Base-by-base conservation (phyloP, 2,329 filamentous ascomycete genomes). In the Colletotrichum sp. region DNA sequence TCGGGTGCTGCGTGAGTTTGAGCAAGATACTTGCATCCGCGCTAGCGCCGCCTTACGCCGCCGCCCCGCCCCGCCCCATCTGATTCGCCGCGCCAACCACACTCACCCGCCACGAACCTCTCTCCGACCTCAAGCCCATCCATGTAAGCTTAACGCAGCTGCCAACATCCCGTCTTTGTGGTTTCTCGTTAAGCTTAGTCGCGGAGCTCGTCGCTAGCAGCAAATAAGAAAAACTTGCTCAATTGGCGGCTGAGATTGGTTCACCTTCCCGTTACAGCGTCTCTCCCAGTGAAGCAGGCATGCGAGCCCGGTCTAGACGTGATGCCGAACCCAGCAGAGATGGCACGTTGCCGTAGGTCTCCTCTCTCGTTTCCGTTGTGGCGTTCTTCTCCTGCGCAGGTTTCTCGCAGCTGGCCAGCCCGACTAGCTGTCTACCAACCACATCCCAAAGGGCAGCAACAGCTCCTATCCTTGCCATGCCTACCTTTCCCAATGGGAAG, bases 141-240 rank as follows among this genome's bases (percentile, higher is more conserved):
- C 62, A 67, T 63, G 59, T 52, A 7, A 39, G 21, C 62, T 34
- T 10, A 26, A 30, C 24, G 13, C 7, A 13, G 24, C 21, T 39
- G 13, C 32, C 10, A 24, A 5, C 21, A 18, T 16, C n/a, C 44
- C 30, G 16, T 21, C 12, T 28, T 26, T 21, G 16, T 24, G 26
- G 18, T 12, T 30, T 44, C 3, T 32, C 12, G 6, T 57, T 39
- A 26, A 34, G 28, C 68, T 30, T 28, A 7, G 57, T 13, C 26
- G 34, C 67, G 21, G 15, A 52, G 44, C 60, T 72, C 26, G 26
- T 55, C 26, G n/a, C 59, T 44, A 57, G 65, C n/a, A 44, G 18
- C 26, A 65, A 65, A 69, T 36, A 52, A 52, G n/a, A 21, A 52
- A 69, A 78, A 78, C 78, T 79, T 81, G 80, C 80, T 80, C 79